Evolutionary conservation across 495 filamentous ascomycete species (phyloP), one percentile per base, ranked within the genome.

Genomic region (Cladorrhinum samala): DNA sequence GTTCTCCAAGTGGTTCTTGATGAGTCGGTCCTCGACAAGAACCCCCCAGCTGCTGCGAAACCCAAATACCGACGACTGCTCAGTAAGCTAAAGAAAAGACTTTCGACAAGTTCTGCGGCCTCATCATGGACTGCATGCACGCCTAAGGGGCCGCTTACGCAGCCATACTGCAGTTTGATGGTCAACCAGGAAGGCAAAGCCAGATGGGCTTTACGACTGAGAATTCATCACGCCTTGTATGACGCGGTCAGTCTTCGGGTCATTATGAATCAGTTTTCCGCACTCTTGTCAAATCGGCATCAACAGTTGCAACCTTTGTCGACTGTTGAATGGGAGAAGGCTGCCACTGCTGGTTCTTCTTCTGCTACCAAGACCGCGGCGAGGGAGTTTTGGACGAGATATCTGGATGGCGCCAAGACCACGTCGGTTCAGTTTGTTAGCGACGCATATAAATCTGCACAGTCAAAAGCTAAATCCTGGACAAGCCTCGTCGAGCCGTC

Each of bases 171-270:
- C n/a, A 56, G 36, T 9, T 46, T 57, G 39, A 48, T 0, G 1
- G 66, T 16, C 0, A 56, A 38, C 8, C 45, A 33, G 16, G 25
- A 49, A 1, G 51, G 16, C 1, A 18, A 53, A 20, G 57, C 24
- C 33, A 52, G 40, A 23, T 70, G 51, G 62, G 24, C 43, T 0
- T 20, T 77, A 9, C 55, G 62, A 9, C 59, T 88, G 2, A 74
- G 72, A 7, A 78, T 89, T 9, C 82, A 90, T 51, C 89, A 95
- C 66, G 86, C 88, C 3, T 64, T 93, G 4, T 93, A 90, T 56
- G 89, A 95, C 68, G 87, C 85, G 1, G 68, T 84, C 40, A 85
- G 86, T 45, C 67, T 93, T 11, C 70, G 78, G 2, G 53, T 71
- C 9, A 77, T 92, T 14, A 54, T 68, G 53, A 40, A 49, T 23